Conservation (phyloP, 2,329 filamentous ascomycete species). For the Plectosphaerella sp. region DNA sequence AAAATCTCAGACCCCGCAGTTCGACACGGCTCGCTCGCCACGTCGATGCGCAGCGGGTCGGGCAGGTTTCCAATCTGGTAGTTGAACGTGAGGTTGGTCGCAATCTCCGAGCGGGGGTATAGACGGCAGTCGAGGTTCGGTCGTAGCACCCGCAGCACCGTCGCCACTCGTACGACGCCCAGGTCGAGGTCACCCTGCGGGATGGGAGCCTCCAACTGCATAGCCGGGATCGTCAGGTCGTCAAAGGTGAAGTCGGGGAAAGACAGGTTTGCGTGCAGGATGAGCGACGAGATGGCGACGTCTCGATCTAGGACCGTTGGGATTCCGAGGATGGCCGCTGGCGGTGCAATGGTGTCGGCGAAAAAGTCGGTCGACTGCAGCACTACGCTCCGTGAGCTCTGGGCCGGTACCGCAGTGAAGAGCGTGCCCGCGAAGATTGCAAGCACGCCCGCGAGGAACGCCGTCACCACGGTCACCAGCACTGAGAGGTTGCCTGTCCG, state of each 20-base stretch:
- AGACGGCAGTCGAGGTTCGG: slow-evolving; percentile 22
- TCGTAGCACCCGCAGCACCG: slow-evolving; percentile 23
- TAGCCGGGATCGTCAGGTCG: slow-evolving; percentile 17
- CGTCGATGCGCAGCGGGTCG: slow-evolving; percentile 15
- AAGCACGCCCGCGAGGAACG: slow-evolving; percentile 22
- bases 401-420: slow-evolving; percentile 23
- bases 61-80: slow-evolving; percentile 7
- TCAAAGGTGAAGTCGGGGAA: slow-evolving; percentile 32
- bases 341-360: slow-evolving; percentile 13
- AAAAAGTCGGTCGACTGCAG: slow-evolving; percentile 24
- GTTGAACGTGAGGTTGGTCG: slow-evolving; percentile 15
- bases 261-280: slow-evolving; percentile 26
- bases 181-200: not conserved
- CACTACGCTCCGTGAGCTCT: slow-evolving; percentile 14
- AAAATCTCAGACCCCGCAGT: slow-evolving; percentile 5
- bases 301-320: slow-evolving; percentile 1
- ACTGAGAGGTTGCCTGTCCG: slow-evolving; percentile 20
- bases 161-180: slow-evolving; percentile 10
- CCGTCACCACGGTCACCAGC: slow-evolving; percentile 18
- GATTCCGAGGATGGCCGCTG: not conserved
- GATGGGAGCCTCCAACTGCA: slow-evolving; percentile 4
- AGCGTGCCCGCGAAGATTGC: slow-evolving; percentile 25
- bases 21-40: slow-evolving; percentile 14
- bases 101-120: slow-evolving; percentile 15
- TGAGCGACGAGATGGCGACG: slow-evolving; percentile 21